Percentiles rank a stretch among this genome's conserved stretches.
phyloP scores from a whole-genome alignment of 1,284 basidiomycete genomes.

The Ustilago crameri region DNA sequence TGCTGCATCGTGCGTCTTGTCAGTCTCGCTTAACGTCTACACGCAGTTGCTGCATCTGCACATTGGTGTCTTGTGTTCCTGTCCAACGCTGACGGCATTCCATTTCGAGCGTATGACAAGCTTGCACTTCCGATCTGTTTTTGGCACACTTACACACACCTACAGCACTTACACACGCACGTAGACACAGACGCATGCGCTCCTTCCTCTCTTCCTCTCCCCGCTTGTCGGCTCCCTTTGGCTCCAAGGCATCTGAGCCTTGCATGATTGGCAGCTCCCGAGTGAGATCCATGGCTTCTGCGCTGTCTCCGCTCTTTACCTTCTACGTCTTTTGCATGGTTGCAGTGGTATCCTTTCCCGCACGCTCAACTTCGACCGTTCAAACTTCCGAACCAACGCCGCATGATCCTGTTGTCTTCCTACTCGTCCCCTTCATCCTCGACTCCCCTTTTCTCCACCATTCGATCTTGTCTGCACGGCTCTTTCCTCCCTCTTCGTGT shows the following conservation, averaged over 20 bases:
- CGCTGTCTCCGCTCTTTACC: background rate
- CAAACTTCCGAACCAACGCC: no score
- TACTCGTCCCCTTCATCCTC: background rate
- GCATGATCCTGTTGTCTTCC: background rate
- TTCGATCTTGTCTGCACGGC: no score
- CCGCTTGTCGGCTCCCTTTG: no score
- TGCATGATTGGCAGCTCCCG: background rate
- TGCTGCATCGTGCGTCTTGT: constrained; percentile 6
- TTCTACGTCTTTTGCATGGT: no score
- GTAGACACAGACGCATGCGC: no score
- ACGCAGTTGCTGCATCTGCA: constrained; percentile 1
- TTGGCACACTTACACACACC: constrained; percentile 1
- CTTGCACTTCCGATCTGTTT: background rate
- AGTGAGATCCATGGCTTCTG: background rate
- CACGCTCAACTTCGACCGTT: no score
- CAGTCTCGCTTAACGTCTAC: constrained; percentile 7
- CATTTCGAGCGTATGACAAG: background rate
- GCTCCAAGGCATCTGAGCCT: background rate
- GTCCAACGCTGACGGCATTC: background rate
- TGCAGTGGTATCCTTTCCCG: no score
- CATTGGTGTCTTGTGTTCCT: constrained; percentile 3
- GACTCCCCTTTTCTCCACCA: background rate
- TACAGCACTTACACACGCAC: no score
- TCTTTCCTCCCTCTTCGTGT: background rate
- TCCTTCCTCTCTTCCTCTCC: background rate